These are phyloP conservation scores for Venturia asperata DNA, from an alignment of 2,329 filamentous ascomycete species.

Conservation along the genomic window DNA sequence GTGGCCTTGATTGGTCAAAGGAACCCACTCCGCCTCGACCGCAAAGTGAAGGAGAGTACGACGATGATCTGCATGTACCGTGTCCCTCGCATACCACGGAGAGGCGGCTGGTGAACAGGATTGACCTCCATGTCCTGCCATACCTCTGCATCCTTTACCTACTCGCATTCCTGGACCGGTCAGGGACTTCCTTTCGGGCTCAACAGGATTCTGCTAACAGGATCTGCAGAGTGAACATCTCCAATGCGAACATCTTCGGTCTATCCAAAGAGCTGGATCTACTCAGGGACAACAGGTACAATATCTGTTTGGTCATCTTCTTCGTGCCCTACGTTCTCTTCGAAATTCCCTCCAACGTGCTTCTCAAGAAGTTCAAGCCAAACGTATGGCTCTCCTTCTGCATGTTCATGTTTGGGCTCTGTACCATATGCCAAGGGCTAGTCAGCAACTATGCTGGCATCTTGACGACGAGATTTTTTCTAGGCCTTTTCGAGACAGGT, in stretches of 20 bases:
- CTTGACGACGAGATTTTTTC: constrained; percentile 71
- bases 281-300: constrained; percentile 38
- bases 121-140: constrained; percentile 44
- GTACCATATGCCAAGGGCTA: constrained; percentile 68
- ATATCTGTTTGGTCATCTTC: constrained; percentile 47
- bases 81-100: constrained; percentile 47
- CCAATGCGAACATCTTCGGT: constrained; percentile 47
- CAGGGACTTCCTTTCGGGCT: constrained; percentile 20
- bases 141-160: constrained; percentile 46
- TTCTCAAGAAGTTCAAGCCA: constrained; percentile 47
- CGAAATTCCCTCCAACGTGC: constrained; percentile 47
- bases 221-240: constrained; percentile 43
- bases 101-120: constrained; percentile 37
- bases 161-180: constrained; percentile 43
- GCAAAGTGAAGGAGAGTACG: constrained; percentile 22
- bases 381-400: constrained; percentile 60
- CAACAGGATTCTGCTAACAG: not conserved
- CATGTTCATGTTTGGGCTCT: constrained; percentile 77
- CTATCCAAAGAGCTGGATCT: constrained; percentile 42
- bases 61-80: constrained; percentile 34
- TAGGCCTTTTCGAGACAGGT: constrained; percentile 53
- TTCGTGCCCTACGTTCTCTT: constrained; percentile 49
- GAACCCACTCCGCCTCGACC: not conserved
- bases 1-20: constrained; percentile 1
- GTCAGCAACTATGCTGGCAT: constrained; percentile 71